Evolutionary conservation across 2,329 filamentous ascomycete species (phyloP).

Genomic region (Chaetomium olivaceum): DNA sequence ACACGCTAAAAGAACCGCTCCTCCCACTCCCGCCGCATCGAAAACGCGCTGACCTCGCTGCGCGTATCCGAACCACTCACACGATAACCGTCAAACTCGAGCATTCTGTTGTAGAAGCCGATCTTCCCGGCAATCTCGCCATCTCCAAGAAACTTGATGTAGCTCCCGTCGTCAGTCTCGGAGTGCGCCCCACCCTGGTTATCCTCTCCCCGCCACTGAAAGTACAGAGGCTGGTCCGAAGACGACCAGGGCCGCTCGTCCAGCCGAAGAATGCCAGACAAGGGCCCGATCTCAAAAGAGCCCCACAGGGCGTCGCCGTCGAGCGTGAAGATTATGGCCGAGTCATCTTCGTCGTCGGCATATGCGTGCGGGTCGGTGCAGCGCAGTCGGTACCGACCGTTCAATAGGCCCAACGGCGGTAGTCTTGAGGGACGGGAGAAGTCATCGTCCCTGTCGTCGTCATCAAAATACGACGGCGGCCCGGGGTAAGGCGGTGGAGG

Average conservation of each 20-base stretch:
- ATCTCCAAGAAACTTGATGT: slow-evolving; percentile 42
- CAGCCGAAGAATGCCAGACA: slow-evolving; percentile 47
- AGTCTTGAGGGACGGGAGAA: slow-evolving; percentile 20
- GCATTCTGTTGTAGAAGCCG: slow-evolving; percentile 1
- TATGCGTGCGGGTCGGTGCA: slow-evolving; percentile 17
- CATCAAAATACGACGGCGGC: slow-evolving; percentile 1
- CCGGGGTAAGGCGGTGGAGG: slow-evolving; percentile 26
- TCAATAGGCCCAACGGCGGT: slow-evolving; percentile 42
- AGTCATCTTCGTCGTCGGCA: slow-evolving; percentile 30
- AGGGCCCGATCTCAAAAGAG: slow-evolving; percentile 45
- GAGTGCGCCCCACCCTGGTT: slow-evolving; percentile 34
- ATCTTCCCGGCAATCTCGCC: slow-evolving; percentile 39
- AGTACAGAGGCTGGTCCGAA: slow-evolving; percentile 33
- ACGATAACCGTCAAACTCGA: slow-evolving; percentile 18
- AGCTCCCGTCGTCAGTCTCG: slow-evolving; percentile 36
- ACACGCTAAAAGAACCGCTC: neutral
- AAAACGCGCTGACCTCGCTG: slow-evolving; percentile 25
- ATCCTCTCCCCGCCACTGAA: slow-evolving; percentile 44
- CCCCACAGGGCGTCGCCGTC: slow-evolving; percentile 47
- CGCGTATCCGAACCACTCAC: slow-evolving; percentile 19
- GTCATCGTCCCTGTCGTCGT: slow-evolving; percentile 21
- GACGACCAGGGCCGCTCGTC: slow-evolving; percentile 39
- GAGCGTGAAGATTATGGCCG: slow-evolving; percentile 43
- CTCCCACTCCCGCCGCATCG: slow-evolving; percentile 25
- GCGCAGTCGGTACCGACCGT: slow-evolving; percentile 47